Percentiles rank a stretch among this genome's conserved stretches.
Conservation (phyloP, 1,284 basidiomycete species). For the Tilletiopsis washingtonensis region DNA sequence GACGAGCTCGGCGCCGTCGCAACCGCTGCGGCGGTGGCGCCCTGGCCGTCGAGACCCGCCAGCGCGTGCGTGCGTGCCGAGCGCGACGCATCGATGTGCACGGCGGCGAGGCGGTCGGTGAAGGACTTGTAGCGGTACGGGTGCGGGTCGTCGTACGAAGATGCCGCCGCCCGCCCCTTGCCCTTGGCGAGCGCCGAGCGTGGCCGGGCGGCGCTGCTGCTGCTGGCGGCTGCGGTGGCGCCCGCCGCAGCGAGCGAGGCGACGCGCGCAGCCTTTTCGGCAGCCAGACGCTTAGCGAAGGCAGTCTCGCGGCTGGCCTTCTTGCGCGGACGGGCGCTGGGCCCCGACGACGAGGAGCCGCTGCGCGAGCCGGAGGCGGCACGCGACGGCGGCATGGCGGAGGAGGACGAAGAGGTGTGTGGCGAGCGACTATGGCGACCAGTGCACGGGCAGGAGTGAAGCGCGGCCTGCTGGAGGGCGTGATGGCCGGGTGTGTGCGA, state of each 20-base stretch:
- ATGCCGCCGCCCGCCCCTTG: neutral
- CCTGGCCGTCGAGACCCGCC: slow-evolving; percentile 30
- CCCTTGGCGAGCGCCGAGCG: slow-evolving; percentile 3
- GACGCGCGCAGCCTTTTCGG: neutral
- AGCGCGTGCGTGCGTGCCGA: slow-evolving; percentile 17
- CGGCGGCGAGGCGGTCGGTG: slow-evolving; percentile 42
- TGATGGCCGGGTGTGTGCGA: no score
- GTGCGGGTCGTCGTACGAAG: slow-evolving; percentile 4
- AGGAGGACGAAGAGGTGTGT: no score
- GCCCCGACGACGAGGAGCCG: no score
- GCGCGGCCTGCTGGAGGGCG: no score
- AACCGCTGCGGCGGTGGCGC: slow-evolving; percentile 5
- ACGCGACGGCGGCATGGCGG: no score
- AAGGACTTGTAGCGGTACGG: slow-evolving; percentile 43
- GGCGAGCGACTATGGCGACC: no score
- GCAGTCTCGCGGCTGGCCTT: slow-evolving; percentile 1
- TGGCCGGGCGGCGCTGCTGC: neutral
- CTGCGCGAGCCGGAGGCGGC: no score
- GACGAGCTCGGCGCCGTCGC: slow-evolving; percentile 5
- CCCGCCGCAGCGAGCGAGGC: neutral
- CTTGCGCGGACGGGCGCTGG: no score
- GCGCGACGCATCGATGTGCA: slow-evolving; percentile 31
- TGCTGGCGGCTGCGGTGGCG: neutral
- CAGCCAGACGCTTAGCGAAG: neutral
- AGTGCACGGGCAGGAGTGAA: no score